A percentile compares a stretch with the other conserved stretches of the same genome.
Evolutionary conservation across 2,329 filamentous ascomycete genomes (phyloP).

Genomic region (Scorias spongiosa): DNA sequence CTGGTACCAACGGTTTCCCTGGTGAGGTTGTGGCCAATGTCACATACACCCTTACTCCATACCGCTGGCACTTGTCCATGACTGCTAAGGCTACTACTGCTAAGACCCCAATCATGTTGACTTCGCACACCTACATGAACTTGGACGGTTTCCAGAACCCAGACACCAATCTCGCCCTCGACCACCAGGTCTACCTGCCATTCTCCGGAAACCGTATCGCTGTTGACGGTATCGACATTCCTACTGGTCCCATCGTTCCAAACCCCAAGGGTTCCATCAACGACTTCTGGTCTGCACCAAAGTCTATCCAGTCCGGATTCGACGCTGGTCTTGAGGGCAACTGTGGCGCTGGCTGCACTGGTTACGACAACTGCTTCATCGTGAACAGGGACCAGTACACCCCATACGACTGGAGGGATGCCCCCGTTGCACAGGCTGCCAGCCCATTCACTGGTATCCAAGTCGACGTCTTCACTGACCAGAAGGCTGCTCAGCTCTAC

Average conservation of each 20-base stretch:
- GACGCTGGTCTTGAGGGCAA: constrained; percentile 50
- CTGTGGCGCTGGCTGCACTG: constrained; percentile 69
- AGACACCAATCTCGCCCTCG: constrained; percentile 47
- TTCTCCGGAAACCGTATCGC: constrained; percentile 55
- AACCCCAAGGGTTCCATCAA: constrained; percentile 55
- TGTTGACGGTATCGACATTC: constrained; percentile 41
- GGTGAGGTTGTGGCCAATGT: constrained; percentile 61
- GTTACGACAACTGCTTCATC: constrained; percentile 67
- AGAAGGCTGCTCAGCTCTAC: constrained; percentile 81
- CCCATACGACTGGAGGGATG: constrained; percentile 47
- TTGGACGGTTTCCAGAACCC: constrained; percentile 65
- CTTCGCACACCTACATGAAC: constrained; percentile 67
- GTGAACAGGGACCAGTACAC: constrained; percentile 46
- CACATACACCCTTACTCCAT: constrained; percentile 53
- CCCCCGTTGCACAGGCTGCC: constrained; percentile 49
- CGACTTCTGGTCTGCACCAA: constrained; percentile 69
- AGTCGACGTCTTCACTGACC: constrained; percentile 67
- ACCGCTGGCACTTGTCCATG: constrained; percentile 60
- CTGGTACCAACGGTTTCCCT: constrained; percentile 62
- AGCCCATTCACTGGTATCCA: constrained; percentile 69
- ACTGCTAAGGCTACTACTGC: constrained; percentile 54
- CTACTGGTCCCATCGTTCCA: constrained; percentile 45
- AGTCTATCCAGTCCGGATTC: constrained; percentile 61
- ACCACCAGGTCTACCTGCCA: constrained; percentile 59
- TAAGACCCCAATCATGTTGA: constrained; percentile 73